Evolutionary conservation across 1,284 basidiomycete species (phyloP).

Genomic region (Cutaneotrichosporon sp.): DNA sequence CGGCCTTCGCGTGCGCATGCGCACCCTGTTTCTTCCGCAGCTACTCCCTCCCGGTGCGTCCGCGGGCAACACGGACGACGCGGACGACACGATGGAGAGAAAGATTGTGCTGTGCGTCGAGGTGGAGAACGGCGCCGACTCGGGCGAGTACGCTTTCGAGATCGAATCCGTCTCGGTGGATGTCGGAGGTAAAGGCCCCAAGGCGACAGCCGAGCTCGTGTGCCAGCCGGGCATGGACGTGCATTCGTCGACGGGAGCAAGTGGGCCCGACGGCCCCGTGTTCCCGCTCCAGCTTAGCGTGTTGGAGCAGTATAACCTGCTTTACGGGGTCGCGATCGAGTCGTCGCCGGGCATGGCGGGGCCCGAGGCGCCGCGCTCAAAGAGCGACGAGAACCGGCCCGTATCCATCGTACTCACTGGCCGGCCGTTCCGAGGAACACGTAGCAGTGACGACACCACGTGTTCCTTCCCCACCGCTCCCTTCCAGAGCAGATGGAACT

Average conservation of each 20-base stretch:
- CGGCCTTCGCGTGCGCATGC: slow-evolving; percentile 79
- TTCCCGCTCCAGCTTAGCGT: slow-evolving; percentile 67
- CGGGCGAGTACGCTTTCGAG: slow-evolving; percentile 57
- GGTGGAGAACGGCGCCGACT: slow-evolving; percentile 56
- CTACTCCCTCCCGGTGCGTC: slow-evolving; percentile 52
- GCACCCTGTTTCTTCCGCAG: slow-evolving; percentile 78
- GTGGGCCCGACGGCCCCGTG: neutral
- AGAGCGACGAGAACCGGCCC: slow-evolving; percentile 59
- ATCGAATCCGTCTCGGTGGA: slow-evolving; percentile 66
- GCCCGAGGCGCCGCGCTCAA: neutral
- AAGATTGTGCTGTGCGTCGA: slow-evolving; percentile 81
- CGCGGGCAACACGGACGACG: slow-evolving; percentile 49
- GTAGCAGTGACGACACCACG: neutral
- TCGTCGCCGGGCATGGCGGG: slow-evolving; percentile 20
- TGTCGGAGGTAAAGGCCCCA: slow-evolving; percentile 68
- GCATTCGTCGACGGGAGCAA: neutral
- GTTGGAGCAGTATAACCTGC: slow-evolving; percentile 74
- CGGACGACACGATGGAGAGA: slow-evolving; percentile 67
- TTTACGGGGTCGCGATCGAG: slow-evolving; percentile 65
- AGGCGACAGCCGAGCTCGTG: slow-evolving; percentile 51
- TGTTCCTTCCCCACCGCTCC: slow-evolving; percentile 55
- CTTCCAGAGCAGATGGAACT: slow-evolving; percentile 82
- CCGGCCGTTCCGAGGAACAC: slow-evolving; percentile 50
- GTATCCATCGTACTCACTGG: slow-evolving; percentile 73
- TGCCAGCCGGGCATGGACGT: slow-evolving; percentile 47